Conservation (phyloP, 2,329 filamentous ascomycete species). For the Botryosphaeria agaves region DNA sequence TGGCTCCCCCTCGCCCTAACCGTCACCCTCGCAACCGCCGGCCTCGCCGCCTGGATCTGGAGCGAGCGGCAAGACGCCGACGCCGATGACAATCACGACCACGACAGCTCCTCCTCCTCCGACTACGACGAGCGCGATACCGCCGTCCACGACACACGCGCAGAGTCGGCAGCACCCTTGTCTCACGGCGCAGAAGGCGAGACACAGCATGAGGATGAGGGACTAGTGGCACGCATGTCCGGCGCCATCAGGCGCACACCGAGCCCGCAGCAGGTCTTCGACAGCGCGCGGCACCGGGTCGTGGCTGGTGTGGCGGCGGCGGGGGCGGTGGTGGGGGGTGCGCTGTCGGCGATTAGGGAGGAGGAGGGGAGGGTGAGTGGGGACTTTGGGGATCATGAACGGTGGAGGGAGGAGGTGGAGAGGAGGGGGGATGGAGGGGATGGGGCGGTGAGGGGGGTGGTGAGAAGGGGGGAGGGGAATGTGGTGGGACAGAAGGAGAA, state of each 20-base stretch:
- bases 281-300: conserved; percentile 65
- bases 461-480: conserved; percentile 9
- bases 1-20: conserved; percentile 83
- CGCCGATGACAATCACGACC: conserved; percentile 45
- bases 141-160: conserved; percentile 4
- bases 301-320: conserved; percentile 69
- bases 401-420: conserved; percentile 83
- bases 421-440: conserved; percentile 27
- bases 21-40: conserved; percentile 71
- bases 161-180: too few relatives aligned
- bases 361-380: conserved; percentile 68
- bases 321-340: conserved; percentile 65
- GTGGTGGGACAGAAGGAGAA: conserved; percentile 7
- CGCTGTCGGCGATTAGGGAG: conserved; percentile 66
- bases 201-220: conserved; percentile 24
- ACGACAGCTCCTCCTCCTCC: conserved; percentile 16
- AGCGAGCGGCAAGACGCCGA: conserved; percentile 67
- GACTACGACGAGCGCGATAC: conserved; percentile 8
- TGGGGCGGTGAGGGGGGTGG: conserved; percentile 8
- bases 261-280: conserved; percentile 76
- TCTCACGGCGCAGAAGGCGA: conserved; percentile 13
- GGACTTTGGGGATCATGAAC: conserved; percentile 51
- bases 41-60: conserved; percentile 84
- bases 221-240: conserved; percentile 62
- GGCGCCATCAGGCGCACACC: conserved; percentile 67